Base-by-base conservation (phyloP, 495 filamentous ascomycete genomes). In the Astrocystis sublimbata region DNA sequence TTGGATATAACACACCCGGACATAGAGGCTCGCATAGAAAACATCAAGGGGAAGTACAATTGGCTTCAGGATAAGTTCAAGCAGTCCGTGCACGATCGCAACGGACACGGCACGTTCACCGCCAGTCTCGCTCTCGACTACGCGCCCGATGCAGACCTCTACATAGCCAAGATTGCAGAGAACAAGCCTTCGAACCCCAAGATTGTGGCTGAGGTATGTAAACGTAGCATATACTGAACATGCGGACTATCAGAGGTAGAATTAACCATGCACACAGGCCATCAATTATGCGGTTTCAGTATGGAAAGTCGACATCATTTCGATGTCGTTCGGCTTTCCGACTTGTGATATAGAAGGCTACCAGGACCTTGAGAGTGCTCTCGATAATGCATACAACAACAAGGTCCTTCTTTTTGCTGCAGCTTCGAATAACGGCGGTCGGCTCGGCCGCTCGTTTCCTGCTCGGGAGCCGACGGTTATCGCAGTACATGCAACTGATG, bases 261-360 rank as follows among this genome's bases (percentile, higher is more conserved):
- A 10, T 24, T 40, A 52, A 24, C 42, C 33, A 40, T 4, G n/a
- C 17, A 30, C 38, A 6, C 17, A 67, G 65, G 65, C 65, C 35
- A 67, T 67, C 17, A 35, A 43, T 31, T 33, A 43, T 17, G 65
- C 63, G 1, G 42, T 61, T 15, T 35, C 55, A 2, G 6, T n/a
- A 58, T 58, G 41, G 49, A 65, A 65, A 21, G 65, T 65, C 9
- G 62, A 68, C 36, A 62, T 68, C n/a, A 68, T 68, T 19, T 62
- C 62, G 0, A 68, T 68, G 62, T 68, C 65, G 8, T 65, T 68
- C 28, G 65, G 62, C 9, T 54, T 68, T 43, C 50, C 47, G 8
- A 42, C 19, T 6, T 12, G 43, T 23, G 28, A 61, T 30, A 42
- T 40, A 26, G 30, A 43, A 17, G 33, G 24, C 26, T 58, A 58